A percentile compares a stretch with the other conserved stretches of the same genome.
Evolutionary conservation across 2,329 filamentous ascomycete species (phyloP).

Genomic region (Tolypocladium amazonense): DNA sequence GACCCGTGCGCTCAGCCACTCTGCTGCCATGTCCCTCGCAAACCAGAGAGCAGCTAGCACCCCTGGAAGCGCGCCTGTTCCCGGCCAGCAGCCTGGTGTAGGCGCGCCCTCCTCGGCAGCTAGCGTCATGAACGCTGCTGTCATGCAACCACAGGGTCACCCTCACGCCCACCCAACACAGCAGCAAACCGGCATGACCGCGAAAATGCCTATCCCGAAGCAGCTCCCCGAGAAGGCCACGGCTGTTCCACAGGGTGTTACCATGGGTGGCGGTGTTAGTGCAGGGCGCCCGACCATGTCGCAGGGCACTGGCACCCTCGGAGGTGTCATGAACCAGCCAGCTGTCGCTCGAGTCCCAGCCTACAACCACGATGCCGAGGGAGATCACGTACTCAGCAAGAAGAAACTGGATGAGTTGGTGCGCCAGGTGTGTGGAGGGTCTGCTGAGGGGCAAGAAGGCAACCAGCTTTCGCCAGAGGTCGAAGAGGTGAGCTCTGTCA

Average conservation of each 20-base stretch:
- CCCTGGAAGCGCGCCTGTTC: slow-evolving; percentile 19
- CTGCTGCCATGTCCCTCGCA: slow-evolving; percentile 37
- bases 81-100: slow-evolving; percentile 17
- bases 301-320: slow-evolving; percentile 64
- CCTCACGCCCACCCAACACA: slow-evolving; percentile 17
- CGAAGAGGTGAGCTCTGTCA: slow-evolving; percentile 64
- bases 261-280: slow-evolving; percentile 51
- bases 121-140: slow-evolving; percentile 18
- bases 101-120: slow-evolving; percentile 17
- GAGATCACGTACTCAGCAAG: slow-evolving; percentile 90
- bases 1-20: slow-evolving; percentile 35
- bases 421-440: slow-evolving; percentile 80
- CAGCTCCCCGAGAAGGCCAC: slow-evolving; percentile 58
- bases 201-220: slow-evolving; percentile 76
- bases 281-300: slow-evolving; percentile 71
- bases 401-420: slow-evolving; percentile 95
- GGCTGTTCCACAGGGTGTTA: slow-evolving; percentile 61
- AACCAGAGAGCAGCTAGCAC: slow-evolving; percentile 28
- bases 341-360: slow-evolving; percentile 71
- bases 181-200: slow-evolving; percentile 30
- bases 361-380: slow-evolving; percentile 83
- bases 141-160: slow-evolving; percentile 13
- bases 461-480: slow-evolving; percentile 83
- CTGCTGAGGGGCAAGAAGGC: slow-evolving; percentile 58
- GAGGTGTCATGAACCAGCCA: slow-evolving; percentile 79